Evolutionary conservation across 2,329 filamentous ascomycete genomes (phyloP), one percentile per base, ranked within the genome.

Genomic region (Colletotrichum zoysiae): DNA sequence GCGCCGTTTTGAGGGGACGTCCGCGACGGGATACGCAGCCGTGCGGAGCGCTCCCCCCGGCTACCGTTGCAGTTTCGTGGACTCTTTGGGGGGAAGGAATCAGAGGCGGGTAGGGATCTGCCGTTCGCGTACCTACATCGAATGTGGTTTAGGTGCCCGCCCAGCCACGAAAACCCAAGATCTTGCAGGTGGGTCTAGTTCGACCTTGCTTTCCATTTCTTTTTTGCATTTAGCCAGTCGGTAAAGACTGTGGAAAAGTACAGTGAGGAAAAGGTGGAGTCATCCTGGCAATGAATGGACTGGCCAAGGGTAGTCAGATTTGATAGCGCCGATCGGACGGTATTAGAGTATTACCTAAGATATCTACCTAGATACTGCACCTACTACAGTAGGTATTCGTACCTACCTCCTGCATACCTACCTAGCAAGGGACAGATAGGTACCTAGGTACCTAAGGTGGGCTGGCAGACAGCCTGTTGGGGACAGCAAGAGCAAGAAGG

Each of bases 271-370:
- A 16, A 35, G n/a, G 26, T 30, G 58, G 58, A 20, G 1, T 8
- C 23, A 12, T 16, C 12, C 40, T 42, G 40, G 14, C 12, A 16
- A 12, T 3, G 12, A 16, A 12, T 3, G 12, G 40, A 42, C 4
- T 42, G 40, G 14, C 40, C 56, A 35, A 46, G 58, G 35, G 35
- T 55, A 48, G 12, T 50, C 62, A 61, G 46, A 44, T 44, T 44
- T 58, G 69, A 40, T 55, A 26, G 58, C 33, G 69, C 65, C 65
- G 65, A 71, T 71, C 69, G 58, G 65, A 69, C 65, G 69, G 58
- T 35, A 46, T 71, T 59, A 58, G 68, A 53, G 30, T 30, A 30
- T 30, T 30, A 30, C 30, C 30, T 30, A 30, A 30, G 30, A 30
- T 4, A 30, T 30, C 2, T 30, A 30, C 30, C 30, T 30, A 30